Base-by-base conservation (phyloP, 2,329 filamentous ascomycete species). In the Arthroderma sp. region DNA sequence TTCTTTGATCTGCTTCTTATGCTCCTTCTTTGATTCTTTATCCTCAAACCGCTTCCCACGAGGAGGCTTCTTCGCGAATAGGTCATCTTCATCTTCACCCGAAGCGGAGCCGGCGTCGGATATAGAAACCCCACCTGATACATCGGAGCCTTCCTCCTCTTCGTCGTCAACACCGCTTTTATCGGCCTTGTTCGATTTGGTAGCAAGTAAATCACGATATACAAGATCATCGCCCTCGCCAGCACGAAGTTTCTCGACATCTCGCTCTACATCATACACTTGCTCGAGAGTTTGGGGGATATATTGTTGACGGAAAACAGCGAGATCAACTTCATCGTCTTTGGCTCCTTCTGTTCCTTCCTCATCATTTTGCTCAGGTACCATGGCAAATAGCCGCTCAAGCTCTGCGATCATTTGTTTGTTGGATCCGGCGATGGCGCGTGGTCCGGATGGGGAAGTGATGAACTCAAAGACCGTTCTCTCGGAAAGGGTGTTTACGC, bases 201-300 rank as follows among this genome's bases (percentile, higher is more conserved):
- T 69, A 3, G 88, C 87, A 1, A 98, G 72, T 5, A 98, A 72
- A 52, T 85, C 84, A 51, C 80, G 79, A 66, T 96, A 96, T 1
- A 94, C 78, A 0, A 95, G 71, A n/a, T 83, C 78, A 8, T 78
- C 75, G 15, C 81, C 84, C 51, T 83, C 74, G 4, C 86, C 87
- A 37, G 78, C 73, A 5, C 77, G 77, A 22, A 94, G 75, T 60
- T 80, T 80, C 54, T 86, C 81, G 1, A 80, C 85, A 54, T 96
- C 91, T 54, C 88, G 82, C 64, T 96, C 91, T 42, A 94, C 80
- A 60, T 98, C 88, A 63, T 95, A 95, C 4, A 98, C 89, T 58
- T 98, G 86, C 54, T 96, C 85, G 37, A 98, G 72, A 0, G 85
- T 96, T 63, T 94, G 88, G 0, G 91, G 91, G 43, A 98, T 96